Percentiles rank a stretch among this genome's conserved stretches.
Evolutionary conservation across 2,329 filamentous ascomycete genomes (phyloP).

Genomic region (Graphilbum fragrans): DNA sequence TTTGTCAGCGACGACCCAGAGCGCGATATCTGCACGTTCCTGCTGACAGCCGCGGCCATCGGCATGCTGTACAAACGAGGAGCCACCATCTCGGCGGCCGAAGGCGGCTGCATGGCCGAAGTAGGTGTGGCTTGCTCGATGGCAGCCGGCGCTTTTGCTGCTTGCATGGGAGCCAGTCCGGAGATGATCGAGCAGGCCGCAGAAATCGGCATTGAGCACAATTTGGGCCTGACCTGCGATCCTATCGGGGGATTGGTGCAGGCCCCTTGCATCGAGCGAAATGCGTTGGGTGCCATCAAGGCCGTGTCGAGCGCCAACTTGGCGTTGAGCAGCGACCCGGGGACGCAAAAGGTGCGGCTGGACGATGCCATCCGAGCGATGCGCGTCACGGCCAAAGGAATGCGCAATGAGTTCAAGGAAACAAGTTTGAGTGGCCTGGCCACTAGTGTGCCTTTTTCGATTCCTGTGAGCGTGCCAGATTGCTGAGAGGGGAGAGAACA

Average conservation of each 20-base stretch:
- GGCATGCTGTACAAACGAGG: conserved; percentile 42
- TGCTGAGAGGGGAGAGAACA: too few relatives aligned
- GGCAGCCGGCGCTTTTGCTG: conserved; percentile 37
- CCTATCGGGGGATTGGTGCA: conserved; percentile 37
- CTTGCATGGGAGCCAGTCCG: conserved; percentile 37
- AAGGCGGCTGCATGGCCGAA: conserved; percentile 41
- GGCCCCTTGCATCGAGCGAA: conserved; percentile 38
- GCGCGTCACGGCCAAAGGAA: conserved; percentile 35
- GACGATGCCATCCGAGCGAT: conserved; percentile 39
- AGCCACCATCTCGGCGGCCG: conserved; percentile 37
- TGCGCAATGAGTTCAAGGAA: conserved; percentile 42
- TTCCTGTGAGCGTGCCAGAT: conserved; percentile 39
- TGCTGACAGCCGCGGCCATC: conserved; percentile 35
- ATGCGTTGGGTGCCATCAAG: conserved; percentile 37
- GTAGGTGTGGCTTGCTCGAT: conserved; percentile 39
- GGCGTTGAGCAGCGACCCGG: conserved; percentile 29
- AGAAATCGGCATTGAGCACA: conserved; percentile 40
- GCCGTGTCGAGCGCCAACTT: conserved; percentile 38
- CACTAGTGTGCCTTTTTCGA: conserved; percentile 35
- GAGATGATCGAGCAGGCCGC: conserved; percentile 38
- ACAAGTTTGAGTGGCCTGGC: conserved; percentile 28
- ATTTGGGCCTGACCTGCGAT: conserved; percentile 36
- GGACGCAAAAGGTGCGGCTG: conserved; percentile 34
- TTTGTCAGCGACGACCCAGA: conserved; percentile 38
- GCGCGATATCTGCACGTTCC: conserved; percentile 34